Conservation (phyloP, 1,284 basidiomycete species). For the Cutaneotrichosporon arboriforme region DNA sequence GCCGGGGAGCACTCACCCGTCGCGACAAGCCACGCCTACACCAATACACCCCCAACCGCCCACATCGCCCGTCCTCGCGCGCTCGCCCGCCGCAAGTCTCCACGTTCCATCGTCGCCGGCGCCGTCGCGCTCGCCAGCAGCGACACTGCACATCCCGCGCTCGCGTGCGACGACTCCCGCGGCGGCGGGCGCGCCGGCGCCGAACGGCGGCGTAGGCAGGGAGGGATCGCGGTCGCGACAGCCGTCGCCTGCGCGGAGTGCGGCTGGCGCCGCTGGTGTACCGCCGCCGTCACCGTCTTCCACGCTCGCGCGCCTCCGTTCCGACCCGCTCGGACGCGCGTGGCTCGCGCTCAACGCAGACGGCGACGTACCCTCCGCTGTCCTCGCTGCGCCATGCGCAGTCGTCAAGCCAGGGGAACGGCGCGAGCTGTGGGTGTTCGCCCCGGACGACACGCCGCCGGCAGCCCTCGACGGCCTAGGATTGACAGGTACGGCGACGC, state of each 20-base stretch:
- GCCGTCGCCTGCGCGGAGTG: neutral
- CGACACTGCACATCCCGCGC: neutral
- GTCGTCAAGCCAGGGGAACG: slow-evolving; percentile 6
- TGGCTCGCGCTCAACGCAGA: slow-evolving; percentile 25
- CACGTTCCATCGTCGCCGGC: too few relatives aligned
- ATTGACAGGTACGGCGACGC: slow-evolving; percentile 5
- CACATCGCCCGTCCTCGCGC: neutral
- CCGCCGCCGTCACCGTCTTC: neutral
- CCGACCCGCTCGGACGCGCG: slow-evolving; percentile 23
- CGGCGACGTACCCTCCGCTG: slow-evolving; percentile 1
- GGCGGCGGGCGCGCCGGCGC: neutral
- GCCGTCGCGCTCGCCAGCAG: neutral
- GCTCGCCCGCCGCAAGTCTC: too few relatives aligned
- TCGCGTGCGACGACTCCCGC: neutral
- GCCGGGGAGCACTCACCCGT: neutral
- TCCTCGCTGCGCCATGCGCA: slow-evolving; percentile 6
- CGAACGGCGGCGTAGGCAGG: neutral
- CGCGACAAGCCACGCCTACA: neutral
- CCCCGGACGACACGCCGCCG: neutral
- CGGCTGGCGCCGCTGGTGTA: neutral
- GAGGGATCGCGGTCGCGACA: too few relatives aligned
- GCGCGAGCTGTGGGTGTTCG: slow-evolving; percentile 18
- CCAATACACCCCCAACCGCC: slow-evolving; percentile 3
- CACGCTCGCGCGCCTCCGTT: slow-evolving; percentile 7
- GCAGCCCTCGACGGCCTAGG: neutral